Percentiles rank a stretch among this genome's conserved stretches.
These are phyloP conservation scores for Yarrowia bubula DNA, from an alignment of 805 yeast species.

Conservation along the genomic window DNA sequence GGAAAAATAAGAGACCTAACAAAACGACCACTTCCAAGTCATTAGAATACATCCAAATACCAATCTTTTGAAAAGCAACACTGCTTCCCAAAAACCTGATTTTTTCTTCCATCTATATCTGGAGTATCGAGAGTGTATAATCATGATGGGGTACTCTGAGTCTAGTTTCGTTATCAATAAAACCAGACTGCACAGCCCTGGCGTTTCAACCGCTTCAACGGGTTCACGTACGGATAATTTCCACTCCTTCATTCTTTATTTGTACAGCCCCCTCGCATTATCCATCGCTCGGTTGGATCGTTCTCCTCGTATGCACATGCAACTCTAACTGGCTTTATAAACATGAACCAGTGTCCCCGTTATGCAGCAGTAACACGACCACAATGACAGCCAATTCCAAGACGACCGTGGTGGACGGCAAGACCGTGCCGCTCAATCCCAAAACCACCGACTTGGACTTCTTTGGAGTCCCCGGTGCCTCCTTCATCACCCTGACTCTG, in stretches of 20 bases:
- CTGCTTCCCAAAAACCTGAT: no score
- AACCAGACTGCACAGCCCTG: no score
- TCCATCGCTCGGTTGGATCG: neutral
- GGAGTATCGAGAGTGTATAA: no score
- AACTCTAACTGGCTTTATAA: conserved; percentile 17
- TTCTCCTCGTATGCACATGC: conserved; percentile 17
- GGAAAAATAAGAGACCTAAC: no score
- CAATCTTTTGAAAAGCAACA: no score
- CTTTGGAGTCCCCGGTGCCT: conserved; percentile 73
- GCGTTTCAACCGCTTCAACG: no score
- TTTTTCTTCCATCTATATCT: no score
- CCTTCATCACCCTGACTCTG: conserved; percentile 60
- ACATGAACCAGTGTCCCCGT: neutral
- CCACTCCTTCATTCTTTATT: neutral
- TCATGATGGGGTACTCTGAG: no score
- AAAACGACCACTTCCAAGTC: no score
- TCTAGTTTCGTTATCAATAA: no score
- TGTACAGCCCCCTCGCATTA: conserved; percentile 1
- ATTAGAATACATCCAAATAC: no score
- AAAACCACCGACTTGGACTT: conserved; percentile 70
- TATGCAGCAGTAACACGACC: neutral
- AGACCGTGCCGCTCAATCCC: conserved; percentile 53
- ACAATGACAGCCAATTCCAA: neutral
- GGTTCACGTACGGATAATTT: no score
- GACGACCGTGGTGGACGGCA: neutral